Base-by-base conservation (phyloP, 2,329 filamentous ascomycete species). In the Fusarium pseudocircinatum region DNA sequence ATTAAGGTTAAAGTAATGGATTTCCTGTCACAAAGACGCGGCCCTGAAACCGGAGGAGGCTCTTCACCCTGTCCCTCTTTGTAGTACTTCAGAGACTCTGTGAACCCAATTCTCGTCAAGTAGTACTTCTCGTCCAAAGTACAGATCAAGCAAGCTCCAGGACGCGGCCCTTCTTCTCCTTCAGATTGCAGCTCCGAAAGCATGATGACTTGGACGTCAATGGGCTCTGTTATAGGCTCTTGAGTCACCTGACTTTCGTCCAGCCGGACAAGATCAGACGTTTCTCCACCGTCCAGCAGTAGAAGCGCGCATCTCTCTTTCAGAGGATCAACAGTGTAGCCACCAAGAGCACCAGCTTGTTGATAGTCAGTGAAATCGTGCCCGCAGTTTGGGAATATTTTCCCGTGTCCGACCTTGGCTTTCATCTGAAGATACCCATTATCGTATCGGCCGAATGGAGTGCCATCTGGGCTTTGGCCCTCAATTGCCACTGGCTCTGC, bases 91-190 rank as follows among this genome's bases (percentile, higher is more conserved):
- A 58, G 24, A 34, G 26, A 43, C n/a, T 67, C 63, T 1, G 43
- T 59, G 16, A 66, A 44, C 0, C 63, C 60, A 20, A 67, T 39
- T 4, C 63, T 58, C 7, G 37, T 67, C 26, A 67, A 18, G 18
- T 43, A 24, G 5, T 66, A 44, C 15, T 43, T 65, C 20, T 67
- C 50, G n/a, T 66, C 43, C n/a, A 67, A 15, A 34, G 43, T 50
- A 30, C 61, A 67, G 3, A 67, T 22, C 26, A 67, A 24, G 6
- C 60, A 67, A 20, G 37, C 50, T 10, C 63, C 60, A 7, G 50
- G 60, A 16, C 15, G 10, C 3, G 26, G 15, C 2, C n/a, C 7
- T 13, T 59, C 10, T 15, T 58, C 47, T 10, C 15, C 20, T 18
- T 16, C 4, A 14, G 7, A 8, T 34, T 43, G 8, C 0, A 58